Base-by-base conservation (phyloP, 108 stramenopile genomes). In the Skeletonema grethae region DNA sequence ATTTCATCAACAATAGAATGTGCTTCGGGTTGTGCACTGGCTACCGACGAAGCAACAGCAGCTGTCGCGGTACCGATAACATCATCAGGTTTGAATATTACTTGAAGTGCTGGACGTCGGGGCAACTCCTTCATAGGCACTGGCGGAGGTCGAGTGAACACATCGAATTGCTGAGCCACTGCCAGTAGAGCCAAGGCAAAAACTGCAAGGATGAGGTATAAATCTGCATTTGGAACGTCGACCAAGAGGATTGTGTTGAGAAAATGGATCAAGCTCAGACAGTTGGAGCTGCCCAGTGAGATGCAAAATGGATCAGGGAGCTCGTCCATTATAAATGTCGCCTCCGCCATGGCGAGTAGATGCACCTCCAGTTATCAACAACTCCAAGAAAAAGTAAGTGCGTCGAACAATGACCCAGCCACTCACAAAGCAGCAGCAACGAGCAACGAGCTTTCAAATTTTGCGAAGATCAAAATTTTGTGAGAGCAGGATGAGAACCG, bases 71-170 rank as follows among this genome's bases (percentile, higher is more conserved):
- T 43, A 28, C 46, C 61, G 4, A 75, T 18, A 79, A 73, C 72
- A 43, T 90, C 92, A 63, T 94, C 90, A 8, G 92, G 92, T 67
- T 91, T 88, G 77, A 94, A 94, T 25, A 89, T 60, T 62, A 94
- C 83, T 25, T 88, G 88, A 30, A 94, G 76, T 16, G 86, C 85
- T 4, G 92, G 92, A 4, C 92, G 77, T 53, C 59, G 29, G 0
- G 92, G 92, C 7, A 94, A 79, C 32, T 66, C 45, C 48, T 94
- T 94, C 55, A 76, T 45, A 24, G 88, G 90, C 11, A 94, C 89
- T 12, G 86, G 86, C 3, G 87, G 87, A 16, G 88, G 89, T 57
- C 87, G 74, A 29, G 86, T 79, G 67, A 91, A 88, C 18, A 83
- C 76, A 70, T 80, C 61, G 4, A 79, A 57, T 22, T 69, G 68